Evolutionary conservation across 2,329 filamentous ascomycete genomes (phyloP), one percentile per base, ranked within the genome.

Genomic region (Colletotrichum godetiae): DNA sequence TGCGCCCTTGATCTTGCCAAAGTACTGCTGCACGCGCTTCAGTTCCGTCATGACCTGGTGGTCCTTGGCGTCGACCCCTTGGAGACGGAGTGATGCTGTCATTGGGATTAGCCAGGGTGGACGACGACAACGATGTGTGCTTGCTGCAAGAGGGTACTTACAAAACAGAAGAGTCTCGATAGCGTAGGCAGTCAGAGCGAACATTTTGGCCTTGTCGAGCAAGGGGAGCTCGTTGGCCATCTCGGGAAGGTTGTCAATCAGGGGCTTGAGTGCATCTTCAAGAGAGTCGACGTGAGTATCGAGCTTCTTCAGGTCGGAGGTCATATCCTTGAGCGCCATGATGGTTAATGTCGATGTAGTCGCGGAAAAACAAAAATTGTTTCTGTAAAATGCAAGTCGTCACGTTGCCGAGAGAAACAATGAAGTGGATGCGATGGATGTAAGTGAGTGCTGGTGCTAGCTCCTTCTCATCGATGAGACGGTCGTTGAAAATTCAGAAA

Each of bases 161-260:
- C 94, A 93, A 83, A 97, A 98, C 8, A 99, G 85, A 11, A 98
- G 86, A 0, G 95, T 97, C 80, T 98, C 96, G 75, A 99, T 92
- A 0, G 95, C 90, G 82, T 98, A 99, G 22, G 95, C 93, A 64
- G 92, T 88, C 24, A 97, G 87, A n/a, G 97, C 92, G 80, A 97
- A 95, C 73, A 98, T 91, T 84, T 98, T 98, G 8, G 97, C 95
- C 85, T 95, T 95, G 86, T 98, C 96, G 74, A 99, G 88, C n/a
- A 98, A 88, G 1, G 96, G 95, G 33, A 98, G 88, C 80, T 95
- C 95, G 68, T 91, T 92, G 5, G 94, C 91, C 69, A 91, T 89
- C 53, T 92, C 90, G 63, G 90, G 86, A 56, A 98, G 84, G 62
- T 88, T 88, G 46, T 87, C 86, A 31, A 97, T 84, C 6, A 98